Conservation (phyloP, 768 basidiomycete species). For the Boletus reticulatus region DNA sequence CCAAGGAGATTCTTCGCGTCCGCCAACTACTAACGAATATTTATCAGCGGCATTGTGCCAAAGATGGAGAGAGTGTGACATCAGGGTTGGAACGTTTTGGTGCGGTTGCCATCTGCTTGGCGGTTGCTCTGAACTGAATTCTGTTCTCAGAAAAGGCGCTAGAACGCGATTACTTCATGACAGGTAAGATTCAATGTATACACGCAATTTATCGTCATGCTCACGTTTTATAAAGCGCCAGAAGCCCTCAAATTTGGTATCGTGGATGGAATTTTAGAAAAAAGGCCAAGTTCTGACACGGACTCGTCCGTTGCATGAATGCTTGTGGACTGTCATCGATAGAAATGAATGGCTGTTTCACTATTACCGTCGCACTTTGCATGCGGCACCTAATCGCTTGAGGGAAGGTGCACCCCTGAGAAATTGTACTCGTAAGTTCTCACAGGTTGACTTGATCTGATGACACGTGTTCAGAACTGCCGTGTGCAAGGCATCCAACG, state of each 20-base stretch:
- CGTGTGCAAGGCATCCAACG: conserved; percentile 3
- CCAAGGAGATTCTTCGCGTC: conserved; percentile 91
- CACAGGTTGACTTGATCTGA: conserved; percentile 17
- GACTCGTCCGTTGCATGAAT: conserved; percentile 22
- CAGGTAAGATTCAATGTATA: conserved; percentile 44
- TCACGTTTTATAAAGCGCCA: conserved; percentile 51
- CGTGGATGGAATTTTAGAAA: conserved; percentile 88
- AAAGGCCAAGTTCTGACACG: conserved; percentile 56
- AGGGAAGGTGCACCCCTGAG: conserved; percentile 12
- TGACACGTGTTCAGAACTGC: conserved; percentile 22
- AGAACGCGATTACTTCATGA: conserved; percentile 97
- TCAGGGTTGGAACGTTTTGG: conserved; percentile 77
- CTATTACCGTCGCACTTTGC: conserved; percentile 1
- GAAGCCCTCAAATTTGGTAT: conserved; percentile 92
- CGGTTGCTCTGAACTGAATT: conserved; percentile 19
- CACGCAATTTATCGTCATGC: conserved; percentile 17
- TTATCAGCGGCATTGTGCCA: conserved; percentile 84
- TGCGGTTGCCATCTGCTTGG: conserved; percentile 37
- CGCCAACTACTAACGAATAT: conserved; percentile 81
- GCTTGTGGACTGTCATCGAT: conserved; percentile 1
- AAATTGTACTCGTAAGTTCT: conserved; percentile 12
- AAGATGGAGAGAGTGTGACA: conserved; percentile 58
- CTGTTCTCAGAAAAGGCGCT: conserved; percentile 69
- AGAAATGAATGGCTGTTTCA: conserved; percentile 8
- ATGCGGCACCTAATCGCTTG: conserved; percentile 9